Evolutionary conservation across 2,329 filamentous ascomycete genomes (phyloP).

Genomic region (Nemania abortiva): DNA sequence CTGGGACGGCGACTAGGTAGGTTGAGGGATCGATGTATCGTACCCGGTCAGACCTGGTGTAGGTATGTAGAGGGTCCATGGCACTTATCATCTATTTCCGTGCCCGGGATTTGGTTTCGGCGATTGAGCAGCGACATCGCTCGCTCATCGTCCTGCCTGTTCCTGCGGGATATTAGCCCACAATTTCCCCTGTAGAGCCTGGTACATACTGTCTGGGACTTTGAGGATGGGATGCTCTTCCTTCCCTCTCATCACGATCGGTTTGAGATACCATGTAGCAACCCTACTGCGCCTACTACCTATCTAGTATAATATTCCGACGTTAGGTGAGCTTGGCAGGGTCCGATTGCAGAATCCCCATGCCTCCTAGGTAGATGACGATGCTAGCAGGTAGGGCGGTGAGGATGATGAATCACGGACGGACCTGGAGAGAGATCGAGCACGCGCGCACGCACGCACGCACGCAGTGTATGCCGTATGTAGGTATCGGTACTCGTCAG

Average conservation of each 20-base stretch:
- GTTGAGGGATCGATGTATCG: constrained; percentile 3
- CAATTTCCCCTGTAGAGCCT: constrained; percentile 6
- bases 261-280: constrained; percentile 2
- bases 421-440: not conserved
- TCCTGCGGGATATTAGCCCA: constrained; percentile 16
- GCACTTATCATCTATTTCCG: constrained; percentile 13
- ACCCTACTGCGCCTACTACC: constrained; percentile 1
- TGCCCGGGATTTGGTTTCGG: constrained; percentile 39
- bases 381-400: constrained; percentile 2
- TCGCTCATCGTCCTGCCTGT: constrained; percentile 12
- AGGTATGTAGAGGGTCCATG: constrained; percentile 1
- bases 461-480: not conserved
- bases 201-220: not conserved
- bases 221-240: constrained; percentile 4
- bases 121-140: constrained; percentile 28
- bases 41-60: not conserved
- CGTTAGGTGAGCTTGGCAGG: constrained; percentile 26
- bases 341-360: constrained; percentile 16
- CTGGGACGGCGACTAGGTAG: constrained; percentile 3
- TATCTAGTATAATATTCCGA: constrained; percentile 5
- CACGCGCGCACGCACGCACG: not conserved
- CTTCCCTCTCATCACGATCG: constrained; percentile 16
- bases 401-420: constrained; percentile 20
- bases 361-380: not conserved
- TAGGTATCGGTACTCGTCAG: constrained; percentile 17